Evolutionary conservation across 345 rosid genomes (phyloP).

Genomic region (Microthlaspi erraticum): DNA sequence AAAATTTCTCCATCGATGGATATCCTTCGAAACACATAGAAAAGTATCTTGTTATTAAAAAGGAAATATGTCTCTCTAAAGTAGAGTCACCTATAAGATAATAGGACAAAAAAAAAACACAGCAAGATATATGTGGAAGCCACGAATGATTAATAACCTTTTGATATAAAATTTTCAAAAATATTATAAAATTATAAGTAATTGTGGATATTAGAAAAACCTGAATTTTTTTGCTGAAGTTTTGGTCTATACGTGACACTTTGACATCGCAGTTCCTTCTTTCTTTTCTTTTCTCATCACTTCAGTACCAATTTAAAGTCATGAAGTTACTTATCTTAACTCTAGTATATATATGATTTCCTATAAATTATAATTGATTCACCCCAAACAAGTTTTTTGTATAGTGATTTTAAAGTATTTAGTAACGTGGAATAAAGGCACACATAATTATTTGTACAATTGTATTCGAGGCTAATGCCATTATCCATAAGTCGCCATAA

Average conservation of each 20-base stretch:
- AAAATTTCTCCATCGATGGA: not conserved
- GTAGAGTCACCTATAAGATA: constrained; percentile 29
- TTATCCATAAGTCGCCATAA: constrained; percentile 24
- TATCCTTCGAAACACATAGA: not conserved
- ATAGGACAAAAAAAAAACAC: constrained; percentile 21
- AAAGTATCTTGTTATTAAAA: not conserved
- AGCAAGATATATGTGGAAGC: constrained; percentile 4
- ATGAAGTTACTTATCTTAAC: not conserved
- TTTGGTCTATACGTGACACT: not conserved
- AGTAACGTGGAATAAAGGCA: constrained; percentile 15
- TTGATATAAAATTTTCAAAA: constrained; percentile 7
- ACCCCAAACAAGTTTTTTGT: not conserved
- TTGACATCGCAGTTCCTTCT: not conserved
- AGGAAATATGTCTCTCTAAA: constrained; percentile 33
- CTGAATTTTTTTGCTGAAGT: not conserved
- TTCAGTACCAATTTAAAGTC: too few species aligned
- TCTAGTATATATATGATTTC: not conserved
- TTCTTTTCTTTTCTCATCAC: too few species aligned
- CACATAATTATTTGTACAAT: not conserved
- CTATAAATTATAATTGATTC: not conserved
- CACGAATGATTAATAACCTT: constrained; percentile 8
- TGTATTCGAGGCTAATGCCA: constrained; percentile 9
- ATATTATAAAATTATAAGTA: not conserved
- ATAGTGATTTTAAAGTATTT: not conserved
- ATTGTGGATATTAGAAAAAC: not conserved